These are phyloP conservation scores for Macrolepiota albuminosa DNA, from an alignment of 768 basidiomycete species.

Conservation along the genomic window DNA sequence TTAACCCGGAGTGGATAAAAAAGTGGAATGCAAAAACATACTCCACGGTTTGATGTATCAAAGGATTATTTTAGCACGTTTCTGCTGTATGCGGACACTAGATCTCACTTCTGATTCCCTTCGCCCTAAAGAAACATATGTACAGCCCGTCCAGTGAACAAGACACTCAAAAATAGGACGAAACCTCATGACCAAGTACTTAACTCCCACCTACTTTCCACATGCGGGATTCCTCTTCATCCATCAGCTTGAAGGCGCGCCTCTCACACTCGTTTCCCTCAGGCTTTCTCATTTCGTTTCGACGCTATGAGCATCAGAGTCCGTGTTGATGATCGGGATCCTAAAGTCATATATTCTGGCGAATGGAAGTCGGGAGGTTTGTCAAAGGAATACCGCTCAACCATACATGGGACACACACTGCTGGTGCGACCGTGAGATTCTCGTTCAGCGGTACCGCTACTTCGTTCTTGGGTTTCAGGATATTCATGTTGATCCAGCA, in stretches of 20 bases:
- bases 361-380: slow-evolving; percentile 10
- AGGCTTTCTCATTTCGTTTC: not conserved
- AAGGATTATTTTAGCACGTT: not conserved
- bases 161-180: not conserved
- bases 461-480: not conserved
- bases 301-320: slow-evolving; percentile 2
- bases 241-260: not conserved
- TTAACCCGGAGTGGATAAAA: not conserved
- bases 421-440: slow-evolving; percentile 11
- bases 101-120: not conserved
- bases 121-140: not conserved
- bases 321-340: slow-evolving; percentile 15
- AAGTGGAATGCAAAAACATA: not conserved
- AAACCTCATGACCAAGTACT: not conserved
- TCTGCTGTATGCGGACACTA: not conserved
- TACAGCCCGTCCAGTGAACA: not conserved
- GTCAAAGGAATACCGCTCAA: slow-evolving; percentile 6
- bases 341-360: slow-evolving; percentile 6
- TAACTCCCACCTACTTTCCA: not conserved
- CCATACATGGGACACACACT: slow-evolving; percentile 9
- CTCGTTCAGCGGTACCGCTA: slow-evolving; percentile 11
- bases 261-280: not conserved
- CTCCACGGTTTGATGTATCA: not conserved
- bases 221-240: not conserved
- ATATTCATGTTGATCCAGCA: too few species aligned